A percentile compares a stretch with the other conserved stretches of the same genome.
phyloP scores from a whole-genome alignment of 2,329 filamentous ascomycete species.

The Capronia epimyces region DNA sequence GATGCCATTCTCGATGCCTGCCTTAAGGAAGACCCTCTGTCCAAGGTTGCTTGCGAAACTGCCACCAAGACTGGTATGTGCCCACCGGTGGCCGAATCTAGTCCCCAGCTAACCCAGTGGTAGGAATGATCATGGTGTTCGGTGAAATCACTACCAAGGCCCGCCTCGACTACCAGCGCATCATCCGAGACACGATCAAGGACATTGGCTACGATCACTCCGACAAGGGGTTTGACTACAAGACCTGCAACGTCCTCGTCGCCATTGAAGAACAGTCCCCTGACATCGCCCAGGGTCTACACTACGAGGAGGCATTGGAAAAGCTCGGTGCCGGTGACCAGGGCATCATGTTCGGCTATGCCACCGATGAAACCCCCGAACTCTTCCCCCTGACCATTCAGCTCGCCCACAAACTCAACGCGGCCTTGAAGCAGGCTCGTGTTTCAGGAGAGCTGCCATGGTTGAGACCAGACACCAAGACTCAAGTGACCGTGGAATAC shows the following conservation, averaged over 20 bases:
- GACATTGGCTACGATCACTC: slow-evolving; percentile 98
- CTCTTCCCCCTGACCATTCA: slow-evolving; percentile 89
- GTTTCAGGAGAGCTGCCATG: slow-evolving; percentile 82
- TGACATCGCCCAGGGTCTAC: slow-evolving; percentile 97
- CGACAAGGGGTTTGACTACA: slow-evolving; percentile 98
- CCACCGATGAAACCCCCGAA: slow-evolving; percentile 97
- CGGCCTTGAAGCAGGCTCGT: slow-evolving; percentile 84
- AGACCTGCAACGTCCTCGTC: slow-evolving; percentile 97
- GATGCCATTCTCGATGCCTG: slow-evolving; percentile 99
- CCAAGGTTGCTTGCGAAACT: slow-evolving; percentile 98
- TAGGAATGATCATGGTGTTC: slow-evolving; percentile 90
- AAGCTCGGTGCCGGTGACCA: slow-evolving; percentile 98
- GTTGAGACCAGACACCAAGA: slow-evolving; percentile 99
- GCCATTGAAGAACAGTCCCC: slow-evolving; percentile 99
- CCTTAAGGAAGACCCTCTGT: slow-evolving; percentile 86
- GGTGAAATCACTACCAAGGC: slow-evolving; percentile 98
- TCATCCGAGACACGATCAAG: slow-evolving; percentile 91
- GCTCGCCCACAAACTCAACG: slow-evolving; percentile 94
- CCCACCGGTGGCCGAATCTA: not conserved
- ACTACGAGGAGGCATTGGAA: slow-evolving; percentile 96
- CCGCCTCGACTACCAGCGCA: slow-evolving; percentile 93
- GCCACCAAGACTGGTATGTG: slow-evolving; percentile 91
- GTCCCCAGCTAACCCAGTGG: slow-evolving; percentile 4
- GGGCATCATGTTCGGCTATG: slow-evolving; percentile 99
- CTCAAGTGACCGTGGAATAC: slow-evolving; percentile 98